Evolutionary conservation across 768 basidiomycete species (phyloP).

Genomic region (Lentinula sp.): DNA sequence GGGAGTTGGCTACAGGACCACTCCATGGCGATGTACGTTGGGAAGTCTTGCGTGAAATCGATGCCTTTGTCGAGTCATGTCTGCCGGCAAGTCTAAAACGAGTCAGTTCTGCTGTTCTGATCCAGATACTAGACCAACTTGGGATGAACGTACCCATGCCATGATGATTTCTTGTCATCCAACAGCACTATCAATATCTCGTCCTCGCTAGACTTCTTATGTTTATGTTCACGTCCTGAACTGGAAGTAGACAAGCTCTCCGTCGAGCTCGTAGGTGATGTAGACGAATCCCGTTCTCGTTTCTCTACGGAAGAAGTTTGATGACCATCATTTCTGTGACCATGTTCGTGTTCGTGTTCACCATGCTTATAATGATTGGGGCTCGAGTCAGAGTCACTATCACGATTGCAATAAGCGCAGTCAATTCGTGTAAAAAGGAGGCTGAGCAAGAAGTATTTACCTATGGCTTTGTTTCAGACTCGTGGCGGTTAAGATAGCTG

Average conservation of each 20-base stretch:
- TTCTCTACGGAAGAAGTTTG: neutral
- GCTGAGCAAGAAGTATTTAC: neutral
- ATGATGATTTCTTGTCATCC: slow-evolving; percentile 2
- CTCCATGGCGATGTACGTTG: slow-evolving; percentile 3
- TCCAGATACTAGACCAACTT: neutral
- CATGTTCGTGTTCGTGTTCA: neutral
- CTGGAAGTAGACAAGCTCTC: neutral
- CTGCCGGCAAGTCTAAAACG: neutral
- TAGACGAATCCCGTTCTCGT: slow-evolving; percentile 3
- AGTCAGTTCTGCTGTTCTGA: neutral
- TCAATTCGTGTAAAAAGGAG: neutral
- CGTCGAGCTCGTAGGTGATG: neutral
- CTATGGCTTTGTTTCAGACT: neutral
- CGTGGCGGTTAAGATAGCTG: neutral
- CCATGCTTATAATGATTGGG: neutral
- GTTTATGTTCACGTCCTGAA: neutral
- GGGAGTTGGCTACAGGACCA: slow-evolving; percentile 3
- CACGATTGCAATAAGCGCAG: neutral
- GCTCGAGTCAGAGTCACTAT: neutral
- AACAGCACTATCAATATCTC: slow-evolving; percentile 5
- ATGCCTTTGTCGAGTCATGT: neutral
- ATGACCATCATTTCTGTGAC: neutral
- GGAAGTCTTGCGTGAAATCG: slow-evolving; percentile 1
- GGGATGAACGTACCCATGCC: slow-evolving; percentile 2
- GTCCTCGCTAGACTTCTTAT: neutral